Evolutionary conservation across 371 early-diverging fungal genomes (phyloP).

Genomic region (Mucor mucedo): DNA sequence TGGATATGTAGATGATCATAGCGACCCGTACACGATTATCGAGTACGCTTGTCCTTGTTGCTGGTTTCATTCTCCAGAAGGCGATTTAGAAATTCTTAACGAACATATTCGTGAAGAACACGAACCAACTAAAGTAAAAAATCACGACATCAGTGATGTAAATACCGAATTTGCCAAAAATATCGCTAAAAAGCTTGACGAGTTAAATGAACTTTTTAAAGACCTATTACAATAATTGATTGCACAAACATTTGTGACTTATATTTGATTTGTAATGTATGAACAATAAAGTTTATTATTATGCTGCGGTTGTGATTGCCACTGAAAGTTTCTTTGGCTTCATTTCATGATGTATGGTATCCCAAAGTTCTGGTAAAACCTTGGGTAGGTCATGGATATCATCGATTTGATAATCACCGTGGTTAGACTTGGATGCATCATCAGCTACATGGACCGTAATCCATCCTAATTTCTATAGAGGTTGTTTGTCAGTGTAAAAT

Average conservation of each 20-base stretch:
- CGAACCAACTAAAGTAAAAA: not conserved
- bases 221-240: too few relatives aligned
- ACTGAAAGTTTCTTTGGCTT: slow-evolving; percentile 17
- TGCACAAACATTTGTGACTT: too few relatives aligned
- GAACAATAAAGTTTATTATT: not conserved
- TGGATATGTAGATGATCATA: not conserved
- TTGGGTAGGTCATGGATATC: slow-evolving; percentile 66
- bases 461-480: slow-evolving; percentile 69
- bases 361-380: slow-evolving; percentile 66
- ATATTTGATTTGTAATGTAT: too few relatives aligned
- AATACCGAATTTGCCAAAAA: too few relatives aligned
- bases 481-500: not conserved
- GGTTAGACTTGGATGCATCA: slow-evolving; percentile 47
- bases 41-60: slow-evolving; percentile 22
- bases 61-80: slow-evolving; percentile 21
- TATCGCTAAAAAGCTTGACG: too few relatives aligned
- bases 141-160: too few relatives aligned
- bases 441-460: slow-evolving; percentile 69
- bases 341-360: slow-evolving; percentile 7
- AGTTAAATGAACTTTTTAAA: too few relatives aligned
- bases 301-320: slow-evolving; percentile 18
- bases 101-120: slow-evolving; percentile 2
- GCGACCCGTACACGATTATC: slow-evolving; percentile 1
- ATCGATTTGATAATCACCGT: slow-evolving; percentile 64
- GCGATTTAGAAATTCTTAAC: not conserved